Evolutionary conservation across 805 yeast genomes (phyloP), one percentile per base, ranked within the genome.

Genomic region (Starmerella gropengiesseri): DNA sequence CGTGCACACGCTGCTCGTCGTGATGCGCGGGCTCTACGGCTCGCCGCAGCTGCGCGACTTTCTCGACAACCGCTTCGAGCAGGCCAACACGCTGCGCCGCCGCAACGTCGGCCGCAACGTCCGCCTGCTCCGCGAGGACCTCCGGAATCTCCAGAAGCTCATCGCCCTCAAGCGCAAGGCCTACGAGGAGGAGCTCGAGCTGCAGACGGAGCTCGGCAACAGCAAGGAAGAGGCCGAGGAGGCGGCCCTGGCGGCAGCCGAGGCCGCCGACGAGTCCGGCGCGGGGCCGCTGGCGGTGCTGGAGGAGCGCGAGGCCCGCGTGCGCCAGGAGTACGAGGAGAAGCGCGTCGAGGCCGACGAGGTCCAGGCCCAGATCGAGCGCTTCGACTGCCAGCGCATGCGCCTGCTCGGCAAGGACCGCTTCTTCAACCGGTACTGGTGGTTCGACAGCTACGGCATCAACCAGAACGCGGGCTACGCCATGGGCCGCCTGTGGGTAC

Each of bases 371-470:
- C 67, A 74, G 45, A 64, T 91, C 19, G 48, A 59, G 5, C 49
- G 48, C 9, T 49, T 59, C 14, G 95, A 87, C 55, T 69, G 79
- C 46, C 95, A 85, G 57, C 64, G 97, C 44, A 69, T 86, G 37
- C 73, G 73, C 42, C 68, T 75, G 23, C 64, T 91, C 21, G 98
- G 98, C 2, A 71, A 77, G 45, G 98, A 91, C 60, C 66, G 94
- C 39, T 73, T 74, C 45, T 86, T 68, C 59, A 91, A 91, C 63
- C 68, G 87, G 50, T 91, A 89, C 59, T 91, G 94, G 94, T 91
- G 95, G 95, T 77, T 86, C 57, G 97, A 89, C 55, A 69, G 70
- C 49, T 80, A 81, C 55, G 98, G 97, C 0, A 66, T 85, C 37
- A 39, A 18, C 25, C 18, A 16, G 22, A 31, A n/a, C 12, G 31